Base-by-base conservation (phyloP, 495 filamentous ascomycete species). In the Podospora pseudocomata region DNA sequence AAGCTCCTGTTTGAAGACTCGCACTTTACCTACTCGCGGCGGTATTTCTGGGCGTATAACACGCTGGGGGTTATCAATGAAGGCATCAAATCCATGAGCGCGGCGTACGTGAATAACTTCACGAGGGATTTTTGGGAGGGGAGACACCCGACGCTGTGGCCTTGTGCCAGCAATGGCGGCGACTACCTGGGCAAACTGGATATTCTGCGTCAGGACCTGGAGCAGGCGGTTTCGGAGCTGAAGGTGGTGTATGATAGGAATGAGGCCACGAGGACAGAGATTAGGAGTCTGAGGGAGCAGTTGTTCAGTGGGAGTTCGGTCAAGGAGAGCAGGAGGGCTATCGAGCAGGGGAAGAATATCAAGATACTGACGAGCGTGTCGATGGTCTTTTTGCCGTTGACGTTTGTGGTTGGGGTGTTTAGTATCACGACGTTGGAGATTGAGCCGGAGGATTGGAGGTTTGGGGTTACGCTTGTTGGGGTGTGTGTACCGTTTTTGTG, bases 31-130 rank as follows among this genome's bases (percentile, higher is more conserved):
- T 85, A 82, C 73, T 85, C 83, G 1, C 78, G 84, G 5, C 80
- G 83, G 27, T 87, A 88, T 71, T 87, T 88, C 71, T 87, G 83
- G 82, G 83, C 82, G 16, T 83, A 81, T 68, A 85, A 86, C 69
- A 85, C 85, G 2, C 75, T 87, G 5, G 83, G 80, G 32, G 80
- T 84, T 20, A 81, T 88, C 73, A 87, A 85, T 68, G 81, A 86
- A 28, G 80, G 76, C 65, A 88, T 88, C 72, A 81, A 83, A 65
- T 75, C 79, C 27, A 86, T 86, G 75, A 75, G 83, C 7, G 71
- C 78, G 53, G 77, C 83, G 28, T 86, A 83, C 72, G 69, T 78
- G 57, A 74, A 79, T 26, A 81, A 78, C 6, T 87, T 87, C 69
- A 85, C 78, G 0, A 76, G 80, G 1, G 77, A 81, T 0, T 80